Evolutionary conservation across 176 grass and related monocot genomes (phyloP).

Genomic region (Luzula sylvatica): DNA sequence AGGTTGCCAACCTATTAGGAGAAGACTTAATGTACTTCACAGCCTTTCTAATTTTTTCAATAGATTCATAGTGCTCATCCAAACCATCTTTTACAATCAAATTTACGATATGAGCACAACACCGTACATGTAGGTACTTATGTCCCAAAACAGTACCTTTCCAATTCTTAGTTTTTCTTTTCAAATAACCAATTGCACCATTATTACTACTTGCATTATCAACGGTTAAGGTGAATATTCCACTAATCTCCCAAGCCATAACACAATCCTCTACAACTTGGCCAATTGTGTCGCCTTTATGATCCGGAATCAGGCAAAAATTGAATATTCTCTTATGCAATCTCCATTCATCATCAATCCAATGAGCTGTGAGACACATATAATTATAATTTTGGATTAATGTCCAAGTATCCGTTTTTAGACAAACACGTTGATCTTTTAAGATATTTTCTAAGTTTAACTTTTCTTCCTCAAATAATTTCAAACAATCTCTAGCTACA

Average conservation of each 20-base stretch:
- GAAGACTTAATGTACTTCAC: neutral
- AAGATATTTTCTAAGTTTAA: neutral
- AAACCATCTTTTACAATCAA: too few species aligned
- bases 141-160: neutral
- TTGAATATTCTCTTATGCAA: neutral
- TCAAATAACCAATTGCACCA: too few species aligned
- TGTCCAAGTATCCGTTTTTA: constrained; percentile 5
- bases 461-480: constrained; percentile 5
- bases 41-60: neutral
- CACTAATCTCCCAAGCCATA: neutral
- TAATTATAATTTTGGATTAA: neutral
- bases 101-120: neutral
- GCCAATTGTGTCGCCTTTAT: constrained; percentile 1
- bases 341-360: too few species aligned
- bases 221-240: too few species aligned
- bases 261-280: neutral
- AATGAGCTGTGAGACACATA: neutral
- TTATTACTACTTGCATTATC: too few species aligned
- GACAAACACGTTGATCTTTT: neutral
- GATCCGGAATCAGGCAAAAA: neutral
- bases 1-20: neutral
- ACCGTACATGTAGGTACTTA: neutral
- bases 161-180: neutral
- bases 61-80: too few species aligned
- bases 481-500: neutral